A percentile compares a stretch with the other conserved stretches of the same genome.
Evolutionary conservation across 495 filamentous ascomycete genomes (phyloP).

Genomic region (Hypoxylon subgilvum): DNA sequence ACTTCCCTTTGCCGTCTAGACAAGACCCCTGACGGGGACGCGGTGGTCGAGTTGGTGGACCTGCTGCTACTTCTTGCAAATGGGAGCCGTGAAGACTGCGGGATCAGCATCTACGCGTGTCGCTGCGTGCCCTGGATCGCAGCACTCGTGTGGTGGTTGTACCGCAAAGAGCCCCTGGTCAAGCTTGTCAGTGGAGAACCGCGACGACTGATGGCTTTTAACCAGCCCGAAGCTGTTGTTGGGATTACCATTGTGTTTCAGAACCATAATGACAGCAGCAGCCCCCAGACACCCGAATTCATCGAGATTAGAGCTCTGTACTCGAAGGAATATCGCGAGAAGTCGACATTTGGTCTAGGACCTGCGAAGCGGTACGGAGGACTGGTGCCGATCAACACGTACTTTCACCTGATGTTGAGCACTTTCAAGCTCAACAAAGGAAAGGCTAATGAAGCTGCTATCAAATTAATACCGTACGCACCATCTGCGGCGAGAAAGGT

Average conservation of each 20-base stretch:
- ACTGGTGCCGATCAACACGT: constrained; percentile 5
- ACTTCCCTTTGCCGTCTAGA: not conserved
- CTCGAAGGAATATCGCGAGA: not conserved
- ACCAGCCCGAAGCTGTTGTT: not conserved
- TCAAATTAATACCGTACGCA: constrained; percentile 14
- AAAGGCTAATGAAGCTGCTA: not conserved
- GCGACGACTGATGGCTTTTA: not conserved
- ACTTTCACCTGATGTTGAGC: constrained; percentile 15
- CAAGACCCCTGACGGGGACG: constrained; percentile 3
- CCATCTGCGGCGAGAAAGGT: not conserved
- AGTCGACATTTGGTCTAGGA: constrained; percentile 6
- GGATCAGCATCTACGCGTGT: not conserved
- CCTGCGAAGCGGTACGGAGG: not conserved
- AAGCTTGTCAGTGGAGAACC: constrained; percentile 2
- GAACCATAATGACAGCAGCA: no score
- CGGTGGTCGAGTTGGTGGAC: not conserved
- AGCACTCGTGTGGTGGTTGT: constrained; percentile 19
- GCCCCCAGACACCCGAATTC: not conserved
- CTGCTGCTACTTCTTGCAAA: not conserved
- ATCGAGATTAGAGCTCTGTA: constrained; percentile 7
- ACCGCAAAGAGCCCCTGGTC: not conserved
- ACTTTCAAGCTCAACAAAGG: constrained; percentile 11
- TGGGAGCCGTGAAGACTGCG: not conserved
- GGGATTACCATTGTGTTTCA: constrained; percentile 5
- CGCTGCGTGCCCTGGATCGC: constrained; percentile 20